Percentiles rank a stretch among this genome's conserved stretches.
These are phyloP conservation scores for Penicillium digitatum DNA, from an alignment of 2,329 filamentous ascomycete species.

Conservation along the genomic window DNA sequence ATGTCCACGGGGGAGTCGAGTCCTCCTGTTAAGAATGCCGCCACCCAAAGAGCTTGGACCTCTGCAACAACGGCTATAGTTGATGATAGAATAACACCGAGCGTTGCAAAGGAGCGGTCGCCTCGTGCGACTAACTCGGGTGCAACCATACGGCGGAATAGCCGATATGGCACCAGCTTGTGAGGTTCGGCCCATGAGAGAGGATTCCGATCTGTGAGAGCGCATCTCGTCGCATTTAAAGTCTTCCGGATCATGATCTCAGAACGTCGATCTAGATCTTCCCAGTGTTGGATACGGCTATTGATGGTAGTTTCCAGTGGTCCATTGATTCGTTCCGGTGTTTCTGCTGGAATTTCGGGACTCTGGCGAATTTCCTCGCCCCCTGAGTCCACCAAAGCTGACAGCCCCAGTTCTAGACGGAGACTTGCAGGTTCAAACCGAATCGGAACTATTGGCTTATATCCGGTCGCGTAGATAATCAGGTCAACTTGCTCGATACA, in stretches of 20 bases:
- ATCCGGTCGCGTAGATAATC: constrained; percentile 24
- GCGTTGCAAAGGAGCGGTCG: constrained; percentile 21
- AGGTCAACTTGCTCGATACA: constrained; percentile 17
- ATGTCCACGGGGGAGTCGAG: constrained; percentile 8
- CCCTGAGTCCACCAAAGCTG: neutral
- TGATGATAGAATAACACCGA: constrained; percentile 19
- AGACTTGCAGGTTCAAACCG: constrained; percentile 15
- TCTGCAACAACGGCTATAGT: constrained; percentile 24
- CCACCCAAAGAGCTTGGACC: constrained; percentile 25
- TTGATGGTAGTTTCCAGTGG: neutral
- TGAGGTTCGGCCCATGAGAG: constrained; percentile 1
- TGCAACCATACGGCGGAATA: constrained; percentile 26
- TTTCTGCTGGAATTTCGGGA: neutral
- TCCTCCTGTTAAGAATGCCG: constrained; percentile 21
- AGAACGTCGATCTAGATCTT: constrained; percentile 5
- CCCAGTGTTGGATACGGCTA: constrained; percentile 10
- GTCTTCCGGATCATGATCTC: constrained; percentile 6
- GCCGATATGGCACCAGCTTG: constrained; percentile 14
- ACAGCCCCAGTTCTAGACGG: constrained; percentile 15
- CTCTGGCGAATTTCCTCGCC: neutral
- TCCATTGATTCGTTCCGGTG: neutral
- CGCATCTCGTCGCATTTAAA: constrained; percentile 4
- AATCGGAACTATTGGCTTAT: constrained; percentile 21
- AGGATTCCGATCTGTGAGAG: neutral
- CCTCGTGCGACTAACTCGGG: constrained; percentile 20